Percentiles rank a stretch among this genome's conserved stretches.
These are phyloP conservation scores for Umbelopsis sp. DNA, from an alignment of 192 early-diverging fungal species.

Conservation along the genomic window DNA sequence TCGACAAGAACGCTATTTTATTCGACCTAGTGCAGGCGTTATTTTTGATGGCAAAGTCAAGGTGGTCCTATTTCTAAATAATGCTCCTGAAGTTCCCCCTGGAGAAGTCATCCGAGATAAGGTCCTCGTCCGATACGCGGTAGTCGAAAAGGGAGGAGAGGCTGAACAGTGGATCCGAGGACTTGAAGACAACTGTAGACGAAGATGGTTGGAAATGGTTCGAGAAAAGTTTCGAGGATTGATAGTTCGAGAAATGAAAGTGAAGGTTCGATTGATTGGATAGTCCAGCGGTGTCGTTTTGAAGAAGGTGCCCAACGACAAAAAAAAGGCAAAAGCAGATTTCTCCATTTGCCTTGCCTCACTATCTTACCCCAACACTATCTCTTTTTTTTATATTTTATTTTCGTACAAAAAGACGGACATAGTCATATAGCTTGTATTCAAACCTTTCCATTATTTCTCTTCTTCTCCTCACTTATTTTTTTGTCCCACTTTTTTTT, in stretches of 20 bases:
- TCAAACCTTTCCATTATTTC: background rate
- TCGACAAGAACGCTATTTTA: constrained; percentile 31
- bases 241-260: constrained; percentile 25
- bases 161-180: constrained; percentile 26
- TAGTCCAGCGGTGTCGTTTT: too few species aligned
- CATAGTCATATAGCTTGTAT: background rate
- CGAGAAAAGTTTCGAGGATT: constrained; percentile 31
- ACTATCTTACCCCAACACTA: background rate
- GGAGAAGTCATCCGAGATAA: constrained; percentile 30
- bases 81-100: constrained; percentile 18
- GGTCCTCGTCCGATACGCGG: constrained; percentile 34
- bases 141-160: constrained; percentile 28
- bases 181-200: constrained; percentile 19
- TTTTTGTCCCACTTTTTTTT: background rate
- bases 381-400: too few species aligned
- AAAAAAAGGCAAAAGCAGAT: too few species aligned
- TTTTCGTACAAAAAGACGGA: background rate
- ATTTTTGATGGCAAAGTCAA: constrained; percentile 21
- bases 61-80: constrained; percentile 32
- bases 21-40: constrained; percentile 35
- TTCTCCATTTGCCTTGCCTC: too few species aligned
- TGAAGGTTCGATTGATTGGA: constrained; percentile 29
- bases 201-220: constrained; percentile 38
- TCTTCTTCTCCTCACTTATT: background rate
- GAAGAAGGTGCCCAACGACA: too few species aligned